Evolutionary conservation across 179 eudicot genomes (phyloP), one percentile per base, ranked within the genome.

Genomic region (Drosera spatulata): DNA sequence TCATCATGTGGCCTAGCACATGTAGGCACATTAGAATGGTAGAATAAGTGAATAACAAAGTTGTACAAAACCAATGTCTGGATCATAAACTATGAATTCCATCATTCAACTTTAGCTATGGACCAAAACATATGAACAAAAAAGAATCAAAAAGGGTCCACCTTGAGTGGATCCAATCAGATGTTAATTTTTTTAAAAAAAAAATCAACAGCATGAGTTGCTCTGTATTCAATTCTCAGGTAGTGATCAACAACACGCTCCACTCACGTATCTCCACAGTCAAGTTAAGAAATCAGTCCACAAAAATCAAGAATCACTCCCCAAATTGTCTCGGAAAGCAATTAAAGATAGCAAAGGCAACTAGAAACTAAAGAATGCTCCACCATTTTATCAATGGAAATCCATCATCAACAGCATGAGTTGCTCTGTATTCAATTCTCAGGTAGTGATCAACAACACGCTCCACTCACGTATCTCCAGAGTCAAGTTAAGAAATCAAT

Each of bases 121-220:
- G 53, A 50, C 53, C 53, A 50, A 50, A 22, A 22, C 33, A 22
- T 1, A n/a, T 4, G 53, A 50, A 10, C 53, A 50, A 50, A n/a
- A 50, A 50, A n/a, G 13, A 50, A 50, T 10, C 13, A n/a, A 50
- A 50, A 10, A 10, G 75, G 79, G 75, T 67, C 80, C 83, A 75
- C 72, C 43, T 68, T 62, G 64, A 76, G 64, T 50, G 73, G 70
- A 71, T 76, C 78, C 73, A 62, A 55, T 72, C 61, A 76, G 70
- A 76, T 70, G 68, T 7, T 50, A n/a, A n/a, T 7, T 50, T 7
- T 4, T 10, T 7, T 7, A 46, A 46, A 11, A 11, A 7, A 46
- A 11, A 46, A 46, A 7, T 63, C 53, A 68, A 75, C 43, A 63
- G 60, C 65, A 70, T 70, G n/a, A 61, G 66, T 60, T 69, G 73